Evolutionary conservation across 192 early-diverging fungal genomes (phyloP).

Genomic region (Coemansia sp.): DNA sequence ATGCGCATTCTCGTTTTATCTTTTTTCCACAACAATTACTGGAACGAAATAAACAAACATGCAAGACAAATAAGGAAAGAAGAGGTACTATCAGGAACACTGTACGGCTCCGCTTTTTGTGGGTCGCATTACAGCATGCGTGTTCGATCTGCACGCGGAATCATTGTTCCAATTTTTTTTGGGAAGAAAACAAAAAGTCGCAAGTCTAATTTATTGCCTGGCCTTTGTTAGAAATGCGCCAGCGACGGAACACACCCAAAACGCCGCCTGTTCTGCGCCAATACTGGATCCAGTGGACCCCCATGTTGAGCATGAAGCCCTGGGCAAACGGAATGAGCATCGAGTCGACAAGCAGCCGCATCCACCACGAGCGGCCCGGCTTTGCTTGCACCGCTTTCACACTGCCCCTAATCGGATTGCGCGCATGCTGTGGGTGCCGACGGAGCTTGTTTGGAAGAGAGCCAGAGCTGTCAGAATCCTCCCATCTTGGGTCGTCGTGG

Average conservation of each 20-base stretch:
- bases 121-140: too few relatives aligned
- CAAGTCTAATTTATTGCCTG: not conserved
- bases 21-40: too few relatives aligned
- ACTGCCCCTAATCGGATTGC: too few relatives aligned
- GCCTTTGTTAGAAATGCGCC: not conserved
- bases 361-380: constrained; percentile 31
- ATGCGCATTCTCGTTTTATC: too few relatives aligned
- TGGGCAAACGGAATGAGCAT: constrained; percentile 48
- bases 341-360: constrained; percentile 39
- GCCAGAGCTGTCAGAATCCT: not conserved
- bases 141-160: too few relatives aligned
- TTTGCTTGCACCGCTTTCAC: not conserved
- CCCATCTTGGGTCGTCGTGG: not conserved
- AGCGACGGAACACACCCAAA: constrained; percentile 24
- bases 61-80: too few relatives aligned
- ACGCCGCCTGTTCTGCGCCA: constrained; percentile 44
- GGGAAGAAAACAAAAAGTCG: not conserved
- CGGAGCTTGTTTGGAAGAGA: not conserved
- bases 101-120: too few relatives aligned
- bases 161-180: too few relatives aligned
- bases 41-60: too few relatives aligned
- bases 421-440: not conserved
- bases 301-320: constrained; percentile 49
- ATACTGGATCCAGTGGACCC: constrained; percentile 36
- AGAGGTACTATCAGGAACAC: too few relatives aligned